These are phyloP conservation scores for Magnolia officinalis DNA, from an alignment of 164 flowering plant genomes.

Conservation along the genomic window DNA sequence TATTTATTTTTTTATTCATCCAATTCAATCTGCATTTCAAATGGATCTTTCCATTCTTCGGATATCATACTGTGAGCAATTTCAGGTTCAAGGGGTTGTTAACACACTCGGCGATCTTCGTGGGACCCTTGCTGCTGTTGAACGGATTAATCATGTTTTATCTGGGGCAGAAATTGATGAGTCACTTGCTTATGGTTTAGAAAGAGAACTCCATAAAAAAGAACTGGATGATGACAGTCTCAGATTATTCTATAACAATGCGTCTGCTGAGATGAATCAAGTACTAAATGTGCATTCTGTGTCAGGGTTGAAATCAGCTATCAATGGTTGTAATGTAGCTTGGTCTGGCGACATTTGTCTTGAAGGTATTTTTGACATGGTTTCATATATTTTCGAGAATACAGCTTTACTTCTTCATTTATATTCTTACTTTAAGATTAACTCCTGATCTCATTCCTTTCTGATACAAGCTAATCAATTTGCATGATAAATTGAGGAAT, in stretches of 20 bases:
- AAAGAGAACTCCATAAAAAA: slow-evolving; percentile 58
- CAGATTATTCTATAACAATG: slow-evolving; percentile 41
- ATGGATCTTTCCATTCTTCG: background rate
- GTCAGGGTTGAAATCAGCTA: slow-evolving; percentile 59
- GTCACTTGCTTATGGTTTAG: slow-evolving; percentile 84
- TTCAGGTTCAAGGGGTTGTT: slow-evolving; percentile 95
- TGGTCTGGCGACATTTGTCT: slow-evolving; percentile 80
- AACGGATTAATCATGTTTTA: slow-evolving; percentile 81
- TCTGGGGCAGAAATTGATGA: slow-evolving; percentile 75
- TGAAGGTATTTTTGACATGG: slow-evolving; percentile 54
- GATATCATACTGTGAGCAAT: background rate
- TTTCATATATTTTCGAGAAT: background rate
- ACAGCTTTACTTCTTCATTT: background rate
- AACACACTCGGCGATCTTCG: slow-evolving; percentile 96
- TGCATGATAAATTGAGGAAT: too few relatives aligned
- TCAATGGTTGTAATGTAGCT: slow-evolving; percentile 51
- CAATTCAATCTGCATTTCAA: slow-evolving; percentile 1
- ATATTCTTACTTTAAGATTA: background rate
- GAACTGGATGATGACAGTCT: slow-evolving; percentile 39
- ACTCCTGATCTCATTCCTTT: background rate
- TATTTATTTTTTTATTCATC: background rate
- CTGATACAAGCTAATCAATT: too few relatives aligned
- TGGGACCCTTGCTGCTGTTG: slow-evolving; percentile 81
- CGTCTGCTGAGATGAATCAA: slow-evolving; percentile 27
- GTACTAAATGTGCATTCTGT: slow-evolving; percentile 40